These are phyloP conservation scores for Beta corolliflora DNA, from an alignment of 179 eudicot genomes.

Conservation along the genomic window DNA sequence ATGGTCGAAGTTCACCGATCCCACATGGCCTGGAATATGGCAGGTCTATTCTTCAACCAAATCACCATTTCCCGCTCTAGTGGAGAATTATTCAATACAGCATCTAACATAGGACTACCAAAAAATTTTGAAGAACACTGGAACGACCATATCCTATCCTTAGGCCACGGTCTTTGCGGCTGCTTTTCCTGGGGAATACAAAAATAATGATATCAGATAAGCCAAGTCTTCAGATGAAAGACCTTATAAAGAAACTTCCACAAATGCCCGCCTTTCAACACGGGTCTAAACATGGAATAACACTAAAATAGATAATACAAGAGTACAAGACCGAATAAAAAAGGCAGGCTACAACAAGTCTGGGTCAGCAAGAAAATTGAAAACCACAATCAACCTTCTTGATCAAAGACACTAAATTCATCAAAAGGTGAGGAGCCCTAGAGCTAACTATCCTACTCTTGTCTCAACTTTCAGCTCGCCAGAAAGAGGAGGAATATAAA, in stretches of 20 bases:
- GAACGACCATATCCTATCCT: constrained; percentile 84
- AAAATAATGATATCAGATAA: background rate
- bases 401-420: too few relatives aligned
- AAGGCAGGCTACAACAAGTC: background rate
- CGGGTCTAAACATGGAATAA: too few relatives aligned
- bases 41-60: constrained; percentile 91
- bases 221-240: too few relatives aligned
- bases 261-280: too few relatives aligned
- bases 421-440: background rate
- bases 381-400: too few relatives aligned
- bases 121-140: constrained; percentile 54
- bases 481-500: background rate
- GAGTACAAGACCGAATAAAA: background rate
- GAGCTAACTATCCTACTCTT: background rate
- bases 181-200: constrained; percentile 65
- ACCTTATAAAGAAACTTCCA: background rate
- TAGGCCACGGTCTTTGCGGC: constrained; percentile 92
- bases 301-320: background rate
- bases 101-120: constrained; percentile 98
- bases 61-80: constrained; percentile 78
- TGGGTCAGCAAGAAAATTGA: background rate
- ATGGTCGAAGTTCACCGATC: constrained; percentile 53
- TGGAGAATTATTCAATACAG: constrained; percentile 55
- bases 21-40: constrained; percentile 81
- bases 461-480: background rate